Conservation (phyloP, 2,329 filamentous ascomycete species). For the Aspergillus sp. region DNA sequence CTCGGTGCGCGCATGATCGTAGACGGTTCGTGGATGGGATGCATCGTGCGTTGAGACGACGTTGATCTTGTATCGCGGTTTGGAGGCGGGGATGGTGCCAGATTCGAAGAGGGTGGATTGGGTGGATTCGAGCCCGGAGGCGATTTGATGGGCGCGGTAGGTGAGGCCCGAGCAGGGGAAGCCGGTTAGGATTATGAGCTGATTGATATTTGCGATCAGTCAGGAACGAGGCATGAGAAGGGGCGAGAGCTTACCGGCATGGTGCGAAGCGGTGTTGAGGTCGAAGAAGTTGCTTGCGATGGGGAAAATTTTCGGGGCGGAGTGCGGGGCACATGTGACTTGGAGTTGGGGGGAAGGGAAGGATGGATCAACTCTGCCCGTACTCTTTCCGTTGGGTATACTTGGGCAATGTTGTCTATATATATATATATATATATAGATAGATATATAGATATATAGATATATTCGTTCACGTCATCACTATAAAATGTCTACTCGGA, state of each 20-base stretch:
- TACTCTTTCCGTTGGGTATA: not conserved
- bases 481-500: not conserved
- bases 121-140: slow-evolving; percentile 48
- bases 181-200: slow-evolving; percentile 63
- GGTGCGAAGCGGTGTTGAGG: too few relatives aligned
- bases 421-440: not conserved
- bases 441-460: not conserved
- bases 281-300: not conserved
- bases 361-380: too few relatives aligned
- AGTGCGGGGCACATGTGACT: slow-evolving; percentile 17
- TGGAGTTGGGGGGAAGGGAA: not conserved
- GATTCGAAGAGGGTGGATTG: slow-evolving; percentile 33
- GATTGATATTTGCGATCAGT: not conserved
- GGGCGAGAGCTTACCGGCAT: too few relatives aligned
- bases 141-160: slow-evolving; percentile 58
- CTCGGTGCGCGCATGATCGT: slow-evolving; percentile 58
- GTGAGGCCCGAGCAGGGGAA: slow-evolving; percentile 65
- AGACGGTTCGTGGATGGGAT: slow-evolving; percentile 51
- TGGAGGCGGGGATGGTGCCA: slow-evolving; percentile 33
- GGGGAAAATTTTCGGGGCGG: slow-evolving; percentile 8
- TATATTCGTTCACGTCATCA: not conserved
- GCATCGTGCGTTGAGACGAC: slow-evolving; percentile 41
- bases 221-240: too few relatives aligned
- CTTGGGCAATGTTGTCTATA: not conserved
- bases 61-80: slow-evolving; percentile 47